phyloP scores from a whole-genome alignment of 208 protist genomes.

The Herpetomonas samuelpessoai region DNA sequence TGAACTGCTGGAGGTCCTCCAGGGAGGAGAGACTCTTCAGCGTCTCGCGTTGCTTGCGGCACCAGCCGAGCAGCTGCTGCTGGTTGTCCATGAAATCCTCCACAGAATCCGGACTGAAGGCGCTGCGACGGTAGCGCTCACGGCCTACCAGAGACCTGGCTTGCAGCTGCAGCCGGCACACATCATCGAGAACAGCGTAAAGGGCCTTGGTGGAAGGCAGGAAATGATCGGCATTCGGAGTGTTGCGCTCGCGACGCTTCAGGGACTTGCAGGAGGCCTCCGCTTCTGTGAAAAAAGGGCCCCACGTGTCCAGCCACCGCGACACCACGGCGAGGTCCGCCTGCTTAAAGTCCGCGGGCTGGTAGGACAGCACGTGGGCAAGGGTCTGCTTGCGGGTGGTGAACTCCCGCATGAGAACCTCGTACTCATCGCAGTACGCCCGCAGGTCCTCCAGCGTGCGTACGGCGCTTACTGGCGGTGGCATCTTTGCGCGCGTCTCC shows the following conservation, averaged over 20 bases:
- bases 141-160: constrained; percentile 60
- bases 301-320: constrained; percentile 63
- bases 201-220: constrained; percentile 45
- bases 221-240: background rate
- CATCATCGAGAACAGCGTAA: constrained; percentile 50
- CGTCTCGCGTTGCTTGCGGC: constrained; percentile 71
- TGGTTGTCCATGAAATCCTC: constrained; percentile 67
- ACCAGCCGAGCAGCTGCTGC: constrained; percentile 71
- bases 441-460: constrained; percentile 11
- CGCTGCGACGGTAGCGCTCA: constrained; percentile 53
- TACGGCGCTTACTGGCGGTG: background rate
- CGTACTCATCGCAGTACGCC: constrained; percentile 28
- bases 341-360: constrained; percentile 37
- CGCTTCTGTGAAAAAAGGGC: constrained; percentile 35
- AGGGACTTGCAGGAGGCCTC: constrained; percentile 34
- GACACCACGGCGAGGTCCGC: constrained; percentile 43
- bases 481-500: constrained; percentile 1
- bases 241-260: constrained; percentile 31
- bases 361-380: constrained; percentile 42
- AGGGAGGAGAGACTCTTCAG: constrained; percentile 43
- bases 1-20: constrained; percentile 65
- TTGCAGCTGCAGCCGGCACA: constrained; percentile 73
- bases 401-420: constrained; percentile 45
- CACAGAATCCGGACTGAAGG: constrained; percentile 42
- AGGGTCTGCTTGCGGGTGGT: constrained; percentile 42